Base-by-base conservation (phyloP, 192 early-diverging fungal genomes). In the Backusella luteola region DNA sequence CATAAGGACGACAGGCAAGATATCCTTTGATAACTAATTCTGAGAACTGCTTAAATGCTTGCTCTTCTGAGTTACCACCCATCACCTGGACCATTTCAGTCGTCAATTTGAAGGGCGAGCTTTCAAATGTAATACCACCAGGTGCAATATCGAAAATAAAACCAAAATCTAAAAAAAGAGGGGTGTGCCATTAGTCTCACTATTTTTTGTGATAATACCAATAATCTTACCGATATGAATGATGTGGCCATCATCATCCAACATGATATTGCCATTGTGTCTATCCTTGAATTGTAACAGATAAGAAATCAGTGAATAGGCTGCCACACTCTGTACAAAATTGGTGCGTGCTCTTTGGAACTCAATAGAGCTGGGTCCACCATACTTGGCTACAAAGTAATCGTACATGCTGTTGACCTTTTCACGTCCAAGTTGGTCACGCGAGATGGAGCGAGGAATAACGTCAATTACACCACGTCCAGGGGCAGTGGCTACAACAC, bases 201-300 rank as follows among this genome's bases (percentile, higher is more conserved):
- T 36, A 38, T 17, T 19, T 0, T 14, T n/a, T 26, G 9, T 34
- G 34, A 36, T 67, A 26, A 67, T 12, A 67, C 32, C 29, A n/a
- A 21, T 19, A 14, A 6, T 42, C 78, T 69, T 89, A 93, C 91
- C 93, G 76, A 99, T 98, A 84, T 99, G 98, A 76, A 99, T 86
- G n/a, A 99, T 91, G 81, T 99, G 97, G 0, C 98, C 98, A 70
- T 92, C 86, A 70, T 94, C 90, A 75, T 99, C 98, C 71, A 99
- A 85, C 98, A 99, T 99, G 74, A 99, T 98, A 83, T 99, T 99
- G 44, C 97, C 97, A 84, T 99, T 99, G 82, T 99, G 97, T 21
- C 98, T 86, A 86, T 99, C 98, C 82, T 99, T 99, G 86, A 99
- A 96, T 81, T 99, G 97, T 41, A 99, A 85, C 63, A 99, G 67